These are phyloP conservation scores for Cercophora newfieldiana DNA, from an alignment of 495 filamentous ascomycete genomes.

Conservation along the genomic window DNA sequence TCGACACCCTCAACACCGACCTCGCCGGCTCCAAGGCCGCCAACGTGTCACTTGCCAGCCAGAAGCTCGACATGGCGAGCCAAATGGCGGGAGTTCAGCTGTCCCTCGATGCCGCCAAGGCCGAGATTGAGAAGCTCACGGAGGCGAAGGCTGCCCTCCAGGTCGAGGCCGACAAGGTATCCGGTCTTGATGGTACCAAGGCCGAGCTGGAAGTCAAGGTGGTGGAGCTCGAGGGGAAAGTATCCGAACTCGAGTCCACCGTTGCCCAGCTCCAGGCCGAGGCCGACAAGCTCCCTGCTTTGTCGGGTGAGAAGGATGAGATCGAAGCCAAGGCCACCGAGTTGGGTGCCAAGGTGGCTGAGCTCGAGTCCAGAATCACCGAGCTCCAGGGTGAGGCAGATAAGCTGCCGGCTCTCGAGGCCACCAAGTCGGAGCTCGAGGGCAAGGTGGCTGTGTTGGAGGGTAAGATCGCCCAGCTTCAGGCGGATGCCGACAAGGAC, in stretches of 20 bases:
- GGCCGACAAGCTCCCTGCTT: conserved; percentile 27
- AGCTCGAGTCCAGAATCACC: conserved; percentile 32
- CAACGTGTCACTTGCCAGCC: conserved; percentile 33
- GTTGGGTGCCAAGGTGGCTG: conserved; percentile 27
- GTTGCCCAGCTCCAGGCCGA: conserved; percentile 24
- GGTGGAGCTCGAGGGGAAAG: conserved; percentile 23
- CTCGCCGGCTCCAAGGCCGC: conserved; percentile 35
- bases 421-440: conserved; percentile 34
- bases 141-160: conserved; percentile 34
- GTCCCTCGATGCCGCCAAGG: conserved; percentile 26
- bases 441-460: conserved; percentile 26
- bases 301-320: conserved; percentile 28
- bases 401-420: conserved; percentile 32
- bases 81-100: conserved; percentile 25
- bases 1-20: conserved; percentile 33
- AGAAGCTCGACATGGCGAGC: conserved; percentile 31
- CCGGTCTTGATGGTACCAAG: conserved; percentile 15
- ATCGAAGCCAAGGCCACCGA: conserved; percentile 33
- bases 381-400: conserved; percentile 39
- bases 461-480: conserved; percentile 28
- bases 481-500: conserved; percentile 27
- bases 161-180: conserved; percentile 33
- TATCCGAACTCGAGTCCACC: conserved; percentile 9
- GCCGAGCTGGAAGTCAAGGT: conserved; percentile 25
- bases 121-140: conserved; percentile 29